Percentiles rank a stretch among this genome's conserved stretches.
phyloP scores from a whole-genome alignment of 192 early-diverging fungal genomes.

The Pilaira anomala region DNA sequence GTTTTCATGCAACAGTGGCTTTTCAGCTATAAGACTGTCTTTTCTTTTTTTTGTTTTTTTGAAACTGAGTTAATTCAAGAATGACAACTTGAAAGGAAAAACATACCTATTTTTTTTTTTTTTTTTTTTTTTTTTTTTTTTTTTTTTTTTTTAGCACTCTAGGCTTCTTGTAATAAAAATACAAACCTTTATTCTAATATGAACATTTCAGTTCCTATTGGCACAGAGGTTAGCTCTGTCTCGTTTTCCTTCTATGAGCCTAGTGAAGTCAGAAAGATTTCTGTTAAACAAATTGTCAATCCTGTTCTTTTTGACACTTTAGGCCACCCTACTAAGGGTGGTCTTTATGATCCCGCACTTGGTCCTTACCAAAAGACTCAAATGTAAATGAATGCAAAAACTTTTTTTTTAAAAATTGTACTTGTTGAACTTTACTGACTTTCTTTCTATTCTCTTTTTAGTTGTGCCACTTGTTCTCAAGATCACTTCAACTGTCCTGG shows the following conservation, averaged over 20 bases:
- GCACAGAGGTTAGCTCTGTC: conserved; percentile 78
- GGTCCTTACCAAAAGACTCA: conserved; percentile 86
- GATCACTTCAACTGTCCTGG: conserved; percentile 85
- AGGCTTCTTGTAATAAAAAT: not conserved
- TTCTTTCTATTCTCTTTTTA: conserved; percentile 29
- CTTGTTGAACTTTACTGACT: not conserved
- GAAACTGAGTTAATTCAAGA: too few relatives aligned
- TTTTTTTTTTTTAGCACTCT: not conserved
- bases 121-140: not conserved
- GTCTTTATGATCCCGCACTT: conserved; percentile 91
- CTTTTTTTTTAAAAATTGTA: not conserved
- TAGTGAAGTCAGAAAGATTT: conserved; percentile 86
- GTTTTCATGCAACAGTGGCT: too few relatives aligned
- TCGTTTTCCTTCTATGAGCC: conserved; percentile 90
- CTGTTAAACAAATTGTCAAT: conserved; percentile 92
- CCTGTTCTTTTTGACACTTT: conserved; percentile 84
- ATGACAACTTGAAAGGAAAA: too few relatives aligned
- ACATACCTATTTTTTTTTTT: too few relatives aligned
- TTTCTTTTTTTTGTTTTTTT: too few relatives aligned
- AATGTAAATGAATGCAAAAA: conserved; percentile 44
- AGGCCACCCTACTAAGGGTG: conserved; percentile 85
- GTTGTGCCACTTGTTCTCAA: conserved; percentile 83
- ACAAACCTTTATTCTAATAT: conserved; percentile 40
- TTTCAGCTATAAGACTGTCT: too few relatives aligned
- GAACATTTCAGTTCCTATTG: conserved; percentile 85